A percentile compares a stretch with the other conserved stretches of the same genome.
phyloP scores from a whole-genome alignment of 2,329 filamentous ascomycete species.

The Aspergillus unguis region DNA sequence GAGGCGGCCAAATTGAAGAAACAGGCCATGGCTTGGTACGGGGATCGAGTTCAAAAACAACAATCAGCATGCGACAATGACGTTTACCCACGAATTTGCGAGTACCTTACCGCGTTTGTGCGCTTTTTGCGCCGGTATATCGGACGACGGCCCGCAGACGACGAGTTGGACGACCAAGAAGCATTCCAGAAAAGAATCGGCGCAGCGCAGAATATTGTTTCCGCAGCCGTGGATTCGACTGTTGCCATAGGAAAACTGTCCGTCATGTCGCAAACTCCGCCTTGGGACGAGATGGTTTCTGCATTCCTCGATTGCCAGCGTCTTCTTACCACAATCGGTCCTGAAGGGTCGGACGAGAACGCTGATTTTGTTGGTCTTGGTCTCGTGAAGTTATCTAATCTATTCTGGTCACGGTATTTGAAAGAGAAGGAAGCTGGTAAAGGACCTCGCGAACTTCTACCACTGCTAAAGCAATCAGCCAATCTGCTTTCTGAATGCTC shows the following conservation, averaged over 20 bases:
- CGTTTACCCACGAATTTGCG: slow-evolving; percentile 26
- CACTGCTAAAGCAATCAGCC: slow-evolving; percentile 41
- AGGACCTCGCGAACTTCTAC: slow-evolving; percentile 34
- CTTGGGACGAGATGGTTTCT: slow-evolving; percentile 38
- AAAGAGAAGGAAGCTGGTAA: slow-evolving; percentile 39
- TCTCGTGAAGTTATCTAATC: slow-evolving; percentile 44
- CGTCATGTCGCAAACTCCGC: slow-evolving; percentile 33
- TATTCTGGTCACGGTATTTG: slow-evolving; percentile 48
- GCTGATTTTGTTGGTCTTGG: slow-evolving; percentile 25
- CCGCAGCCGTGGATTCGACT: slow-evolving; percentile 41
- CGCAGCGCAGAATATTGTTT: slow-evolving; percentile 36
- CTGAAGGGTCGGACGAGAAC: slow-evolving; percentile 13
- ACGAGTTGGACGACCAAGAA: slow-evolving; percentile 28
- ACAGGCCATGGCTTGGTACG: slow-evolving; percentile 36
- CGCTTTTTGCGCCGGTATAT: slow-evolving; percentile 43
- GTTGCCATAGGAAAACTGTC: slow-evolving; percentile 40
- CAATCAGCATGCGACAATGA: slow-evolving; percentile 18
- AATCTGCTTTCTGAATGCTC: slow-evolving; percentile 35
- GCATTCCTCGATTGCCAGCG: slow-evolving; percentile 37
- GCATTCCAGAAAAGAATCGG: slow-evolving; percentile 31
- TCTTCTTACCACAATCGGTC: slow-evolving; percentile 31
- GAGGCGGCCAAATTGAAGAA: slow-evolving; percentile 45
- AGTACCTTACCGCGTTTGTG: slow-evolving; percentile 39
- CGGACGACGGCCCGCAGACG: slow-evolving; percentile 29
- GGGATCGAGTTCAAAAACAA: slow-evolving; percentile 27